phyloP scores from a whole-genome alignment of 768 basidiomycete genomes.

The Calvatia gigantea region DNA sequence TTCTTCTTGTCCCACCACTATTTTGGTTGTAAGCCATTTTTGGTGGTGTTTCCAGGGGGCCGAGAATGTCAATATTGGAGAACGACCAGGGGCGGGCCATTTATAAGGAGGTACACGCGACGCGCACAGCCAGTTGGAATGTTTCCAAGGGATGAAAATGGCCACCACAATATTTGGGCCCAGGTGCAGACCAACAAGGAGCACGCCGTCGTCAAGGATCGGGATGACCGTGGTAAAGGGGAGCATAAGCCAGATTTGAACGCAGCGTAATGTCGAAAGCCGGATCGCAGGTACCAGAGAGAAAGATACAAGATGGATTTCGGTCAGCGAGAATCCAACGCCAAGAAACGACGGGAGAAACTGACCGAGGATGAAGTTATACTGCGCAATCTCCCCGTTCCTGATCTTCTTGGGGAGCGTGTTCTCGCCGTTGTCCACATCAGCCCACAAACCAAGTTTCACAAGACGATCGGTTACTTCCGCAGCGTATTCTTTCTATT shows the following conservation, averaged over 20 bases:
- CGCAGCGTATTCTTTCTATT: constrained; percentile 85
- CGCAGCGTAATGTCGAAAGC: neutral
- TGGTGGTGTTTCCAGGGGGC: neutral
- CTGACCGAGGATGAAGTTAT: constrained; percentile 95
- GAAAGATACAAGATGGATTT: neutral
- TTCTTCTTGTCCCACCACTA: constrained; percentile 96
- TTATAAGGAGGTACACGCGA: too few species aligned
- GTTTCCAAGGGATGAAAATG: neutral
- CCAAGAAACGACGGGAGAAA: constrained; percentile 8
- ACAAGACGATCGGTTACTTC: constrained; percentile 70
- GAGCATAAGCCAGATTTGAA: too few species aligned
- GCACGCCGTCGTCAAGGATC: neutral
- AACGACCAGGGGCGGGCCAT: too few species aligned
- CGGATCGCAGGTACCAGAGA: neutral
- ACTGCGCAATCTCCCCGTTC: constrained; percentile 95
- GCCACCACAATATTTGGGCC: neutral
- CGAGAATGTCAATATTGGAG: neutral
- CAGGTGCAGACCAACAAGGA: neutral
- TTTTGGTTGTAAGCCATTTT: too few species aligned
- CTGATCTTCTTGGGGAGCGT: constrained; percentile 97
- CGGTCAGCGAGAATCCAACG: neutral
- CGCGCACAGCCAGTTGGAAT: too few species aligned
- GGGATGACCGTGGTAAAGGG: neutral
- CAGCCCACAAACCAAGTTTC: constrained; percentile 75
- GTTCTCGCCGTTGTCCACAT: constrained; percentile 89